Evolutionary conservation across 352 stramenopile species (phyloP).

Genomic region (Globisporangium spinosum): DNA sequence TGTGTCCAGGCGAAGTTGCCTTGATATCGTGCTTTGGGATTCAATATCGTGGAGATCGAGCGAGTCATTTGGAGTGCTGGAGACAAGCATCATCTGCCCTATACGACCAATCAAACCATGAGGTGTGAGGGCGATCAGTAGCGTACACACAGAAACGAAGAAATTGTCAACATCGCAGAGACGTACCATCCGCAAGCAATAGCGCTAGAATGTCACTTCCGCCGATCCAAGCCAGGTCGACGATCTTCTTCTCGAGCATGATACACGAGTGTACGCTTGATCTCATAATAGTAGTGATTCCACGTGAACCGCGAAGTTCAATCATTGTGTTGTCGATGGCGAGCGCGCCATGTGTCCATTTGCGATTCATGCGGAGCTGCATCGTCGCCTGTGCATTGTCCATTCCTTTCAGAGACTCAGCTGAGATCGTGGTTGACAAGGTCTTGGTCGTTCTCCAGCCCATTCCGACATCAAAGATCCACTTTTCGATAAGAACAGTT

Average conservation of each 20-base stretch:
- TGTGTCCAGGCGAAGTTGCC: constrained; percentile 21
- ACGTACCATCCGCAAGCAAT: constrained; percentile 29
- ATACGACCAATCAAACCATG: not conserved
- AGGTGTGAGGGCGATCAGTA: not conserved
- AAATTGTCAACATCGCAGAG: not conserved
- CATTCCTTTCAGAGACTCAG: not conserved
- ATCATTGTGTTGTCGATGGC: constrained; percentile 9
- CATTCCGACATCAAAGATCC: constrained; percentile 15
- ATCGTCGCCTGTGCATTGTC: not conserved
- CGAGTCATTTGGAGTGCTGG: too few relatives aligned
- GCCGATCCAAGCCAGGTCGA: constrained; percentile 5
- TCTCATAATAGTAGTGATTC: not conserved
- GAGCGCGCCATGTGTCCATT: not conserved
- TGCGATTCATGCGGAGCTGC: constrained; percentile 11
- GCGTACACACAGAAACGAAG: not conserved
- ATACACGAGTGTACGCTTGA: not conserved
- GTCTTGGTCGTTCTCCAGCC: constrained; percentile 12
- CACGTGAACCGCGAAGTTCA: not conserved
- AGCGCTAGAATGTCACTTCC: constrained; percentile 17
- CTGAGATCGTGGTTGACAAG: constrained; percentile 3
- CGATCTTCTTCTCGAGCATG: not conserved
- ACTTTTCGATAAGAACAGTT: not conserved
- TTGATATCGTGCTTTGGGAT: constrained; percentile 19
- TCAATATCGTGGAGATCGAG: constrained; percentile 20
- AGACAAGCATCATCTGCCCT: constrained; percentile 25